Base-by-base conservation (phyloP, 805 yeast genomes). In the Ogataea paraovalis region DNA sequence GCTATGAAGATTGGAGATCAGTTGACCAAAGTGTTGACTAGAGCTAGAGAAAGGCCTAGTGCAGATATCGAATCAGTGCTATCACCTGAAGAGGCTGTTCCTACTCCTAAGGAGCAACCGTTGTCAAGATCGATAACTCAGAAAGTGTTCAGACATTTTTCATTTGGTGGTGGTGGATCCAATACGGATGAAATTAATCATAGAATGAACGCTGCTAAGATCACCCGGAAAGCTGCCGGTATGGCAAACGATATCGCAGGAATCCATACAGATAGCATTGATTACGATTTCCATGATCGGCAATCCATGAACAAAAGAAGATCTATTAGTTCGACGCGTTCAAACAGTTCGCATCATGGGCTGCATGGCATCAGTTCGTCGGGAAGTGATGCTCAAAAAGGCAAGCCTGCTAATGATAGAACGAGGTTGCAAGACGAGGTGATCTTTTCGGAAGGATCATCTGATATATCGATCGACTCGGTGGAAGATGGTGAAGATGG, bases 161-260 rank as follows among this genome's bases (percentile, higher is more conserved):
- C 65, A 16, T 57, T 60, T 47, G 63, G 64, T 21, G 57, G 62
- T n/a, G 68, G 67, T 27, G 59, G 65, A 12, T 50, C 51, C n/a
- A 59, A 66, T 21, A 47, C 55, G 1, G 47, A 54, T 14, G 72
- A 68, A 20, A 57, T 73, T 33, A 51, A 55, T 9, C 58, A 64
- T 18, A 59, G 69, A 18, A 46, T 74, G 27, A 56, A 62, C 8
- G 62, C 61, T 13, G 73, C 73, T 6, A 69, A 68, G 27, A 68
- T 76, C 43, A 69, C 78, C 1, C 51, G 54, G 9, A 65, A 60
- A 30, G 78, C 79, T 2, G 76, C 75, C 2, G 56, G 59, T 6
- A 69, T 73, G 43, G 61, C 79, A 0, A 70, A 76, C 51, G 69
- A 68, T 45, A 68, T 74, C 39, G 79, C 79, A 2, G 80, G 79